phyloP scores from a whole-genome alignment of 176 grass and related monocot species.

The Ensete ventricosum region DNA sequence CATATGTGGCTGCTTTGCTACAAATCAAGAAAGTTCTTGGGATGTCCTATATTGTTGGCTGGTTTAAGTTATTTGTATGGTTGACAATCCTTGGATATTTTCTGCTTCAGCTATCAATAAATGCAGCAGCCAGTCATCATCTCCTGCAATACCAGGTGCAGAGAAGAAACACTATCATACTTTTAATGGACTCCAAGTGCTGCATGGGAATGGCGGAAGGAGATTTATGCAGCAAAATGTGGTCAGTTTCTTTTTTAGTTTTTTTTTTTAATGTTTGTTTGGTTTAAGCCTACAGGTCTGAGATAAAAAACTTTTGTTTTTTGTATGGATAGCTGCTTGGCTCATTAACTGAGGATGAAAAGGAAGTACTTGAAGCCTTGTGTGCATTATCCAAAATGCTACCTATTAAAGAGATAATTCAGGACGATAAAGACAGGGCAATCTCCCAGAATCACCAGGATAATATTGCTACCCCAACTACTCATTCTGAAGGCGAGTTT shows the following conservation, averaged over 20 bases:
- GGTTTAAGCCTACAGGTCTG: background rate
- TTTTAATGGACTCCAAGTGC: conserved; percentile 26
- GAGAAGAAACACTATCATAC: conserved; percentile 43
- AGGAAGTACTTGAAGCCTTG: conserved; percentile 46
- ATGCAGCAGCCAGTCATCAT: conserved; percentile 10
- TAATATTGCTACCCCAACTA: conserved; percentile 22
- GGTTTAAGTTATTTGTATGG: no score
- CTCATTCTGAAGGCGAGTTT: conserved; percentile 35
- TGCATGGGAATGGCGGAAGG: conserved; percentile 5
- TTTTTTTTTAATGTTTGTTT: background rate
- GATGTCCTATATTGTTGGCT: no score
- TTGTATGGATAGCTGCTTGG: conserved; percentile 20
- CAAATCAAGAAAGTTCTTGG: no score
- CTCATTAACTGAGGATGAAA: conserved; percentile 42
- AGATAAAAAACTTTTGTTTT: conserved; percentile 3
- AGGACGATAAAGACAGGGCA: background rate
- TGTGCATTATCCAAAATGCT: conserved; percentile 27
- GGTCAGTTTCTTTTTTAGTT: conserved; percentile 1
- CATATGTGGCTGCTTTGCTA: no score
- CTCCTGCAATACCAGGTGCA: conserved; percentile 23
- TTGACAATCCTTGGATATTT: background rate
- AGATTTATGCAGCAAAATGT: conserved; percentile 7
- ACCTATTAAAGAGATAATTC: conserved; percentile 2
- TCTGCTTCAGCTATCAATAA: conserved; percentile 60
- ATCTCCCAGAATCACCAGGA: conserved; percentile 13